These are phyloP conservation scores for Primulina tabacum DNA, from an alignment of 257 asterid genomes.

Conservation along the genomic window DNA sequence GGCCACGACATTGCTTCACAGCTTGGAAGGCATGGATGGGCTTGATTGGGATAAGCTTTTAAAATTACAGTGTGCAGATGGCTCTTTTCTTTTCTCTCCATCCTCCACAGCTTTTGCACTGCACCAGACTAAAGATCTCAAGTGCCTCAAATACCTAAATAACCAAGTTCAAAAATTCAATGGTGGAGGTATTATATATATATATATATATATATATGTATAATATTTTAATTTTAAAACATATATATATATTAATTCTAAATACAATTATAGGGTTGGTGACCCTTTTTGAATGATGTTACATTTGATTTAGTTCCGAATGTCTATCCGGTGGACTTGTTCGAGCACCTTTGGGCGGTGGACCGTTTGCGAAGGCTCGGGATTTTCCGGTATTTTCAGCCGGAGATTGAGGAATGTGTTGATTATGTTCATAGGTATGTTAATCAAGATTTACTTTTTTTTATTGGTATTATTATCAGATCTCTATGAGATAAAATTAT, in stretches of 20 bases:
- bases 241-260: too few species aligned
- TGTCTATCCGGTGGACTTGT: conserved; percentile 92
- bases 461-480: too few species aligned
- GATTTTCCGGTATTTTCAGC: conserved; percentile 56
- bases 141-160: conserved; percentile 60
- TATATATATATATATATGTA: too few species aligned
- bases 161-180: conserved; percentile 49
- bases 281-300: background rate
- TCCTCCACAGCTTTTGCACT: conserved; percentile 88
- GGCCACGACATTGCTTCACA: conserved; percentile 88
- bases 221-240: too few species aligned
- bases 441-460: background rate
- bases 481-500: background rate
- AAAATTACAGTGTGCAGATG: conserved; percentile 55
- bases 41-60: conserved; percentile 76
- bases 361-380: conserved; percentile 81
- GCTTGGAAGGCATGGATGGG: conserved; percentile 76
- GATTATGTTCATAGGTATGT: conserved; percentile 56
- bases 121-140: conserved; percentile 61
- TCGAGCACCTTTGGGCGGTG: conserved; percentile 79
- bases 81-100: conserved; percentile 91
- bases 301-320: conserved; percentile 50
- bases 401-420: conserved; percentile 62
- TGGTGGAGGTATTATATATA: conserved; percentile 65
- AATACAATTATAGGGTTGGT: too few species aligned